Conservation (phyloP, 305 asterid species). For the Striga hermonthica region DNA sequence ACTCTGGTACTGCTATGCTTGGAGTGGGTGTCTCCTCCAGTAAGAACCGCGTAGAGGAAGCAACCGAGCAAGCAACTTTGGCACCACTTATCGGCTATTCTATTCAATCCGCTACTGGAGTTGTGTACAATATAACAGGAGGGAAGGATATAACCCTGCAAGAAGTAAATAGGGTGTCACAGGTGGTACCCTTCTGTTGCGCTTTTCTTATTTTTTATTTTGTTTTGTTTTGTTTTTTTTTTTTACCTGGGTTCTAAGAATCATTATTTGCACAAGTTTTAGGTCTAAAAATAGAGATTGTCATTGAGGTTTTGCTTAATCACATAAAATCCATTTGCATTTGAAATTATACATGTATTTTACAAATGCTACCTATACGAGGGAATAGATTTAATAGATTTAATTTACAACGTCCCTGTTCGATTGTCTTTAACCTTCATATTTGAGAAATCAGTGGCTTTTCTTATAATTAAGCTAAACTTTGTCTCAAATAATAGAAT, state of each 20-base stretch:
- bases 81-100: slow-evolving; percentile 86
- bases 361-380: not conserved
- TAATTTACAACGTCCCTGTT: not conserved
- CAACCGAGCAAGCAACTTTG: slow-evolving; percentile 90
- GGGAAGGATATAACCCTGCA: slow-evolving; percentile 95
- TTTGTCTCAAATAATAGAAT: too few species aligned
- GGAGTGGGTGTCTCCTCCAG: slow-evolving; percentile 97
- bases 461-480: not conserved
- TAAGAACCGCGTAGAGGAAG: slow-evolving; percentile 93
- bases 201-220: not conserved
- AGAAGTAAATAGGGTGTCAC: slow-evolving; percentile 95
- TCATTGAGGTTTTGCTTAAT: not conserved
- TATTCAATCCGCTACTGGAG: slow-evolving; percentile 87
- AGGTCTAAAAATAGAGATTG: not conserved
- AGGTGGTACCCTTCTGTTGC: slow-evolving; percentile 41
- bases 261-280: not conserved
- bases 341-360: not conserved
- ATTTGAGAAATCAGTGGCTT: not conserved
- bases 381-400: not conserved
- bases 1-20: slow-evolving; percentile 99
- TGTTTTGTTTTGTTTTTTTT: not conserved
- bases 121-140: slow-evolving; percentile 89
- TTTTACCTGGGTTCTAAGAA: not conserved
- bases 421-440: too few species aligned
- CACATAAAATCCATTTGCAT: not conserved